phyloP scores from a whole-genome alignment of 2,329 filamentous ascomycete genomes.

The Colletotrichum limetticola region DNA sequence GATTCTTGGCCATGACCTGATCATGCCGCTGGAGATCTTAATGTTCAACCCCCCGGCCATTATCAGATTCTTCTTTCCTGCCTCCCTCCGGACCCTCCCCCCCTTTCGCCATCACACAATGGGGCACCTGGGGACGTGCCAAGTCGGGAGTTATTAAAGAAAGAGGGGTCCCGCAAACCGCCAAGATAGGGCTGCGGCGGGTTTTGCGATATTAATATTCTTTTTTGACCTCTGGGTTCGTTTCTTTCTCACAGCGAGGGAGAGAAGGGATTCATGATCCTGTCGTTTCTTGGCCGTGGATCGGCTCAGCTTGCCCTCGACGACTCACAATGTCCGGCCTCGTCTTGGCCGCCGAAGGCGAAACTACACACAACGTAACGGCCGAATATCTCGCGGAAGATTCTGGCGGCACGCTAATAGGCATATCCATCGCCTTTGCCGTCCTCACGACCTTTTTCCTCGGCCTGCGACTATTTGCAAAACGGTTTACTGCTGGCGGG shows the following conservation, averaged over 20 bases:
- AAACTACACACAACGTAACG: not conserved
- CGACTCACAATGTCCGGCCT: constrained; percentile 14
- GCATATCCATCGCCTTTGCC: constrained; percentile 37
- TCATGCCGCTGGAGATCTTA: constrained; percentile 9
- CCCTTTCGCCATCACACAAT: not conserved
- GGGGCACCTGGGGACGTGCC: not conserved
- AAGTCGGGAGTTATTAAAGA: constrained; percentile 23
- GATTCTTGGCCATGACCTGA: not conserved
- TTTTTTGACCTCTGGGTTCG: not conserved
- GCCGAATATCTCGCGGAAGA: constrained; percentile 28
- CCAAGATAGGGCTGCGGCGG: constrained; percentile 5
- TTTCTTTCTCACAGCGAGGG: constrained; percentile 4
- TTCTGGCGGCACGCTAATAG: constrained; percentile 32
- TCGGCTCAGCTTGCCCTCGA: constrained; percentile 21
- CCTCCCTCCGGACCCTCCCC: not conserved
- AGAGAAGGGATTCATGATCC: constrained; percentile 17
- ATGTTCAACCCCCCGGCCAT: constrained; percentile 3
- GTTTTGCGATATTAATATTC: not conserved
- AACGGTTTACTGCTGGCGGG: constrained; percentile 29
- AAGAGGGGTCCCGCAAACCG: constrained; percentile 11
- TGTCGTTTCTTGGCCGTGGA: constrained; percentile 29
- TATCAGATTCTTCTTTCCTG: not conserved
- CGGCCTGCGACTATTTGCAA: constrained; percentile 21
- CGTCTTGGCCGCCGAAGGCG: constrained; percentile 1
- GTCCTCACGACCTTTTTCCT: constrained; percentile 27